Evolutionary conservation across 108 stramenopile genomes (phyloP), one percentile per base, ranked within the genome.

Genomic region (Skeletonema menzelii): DNA sequence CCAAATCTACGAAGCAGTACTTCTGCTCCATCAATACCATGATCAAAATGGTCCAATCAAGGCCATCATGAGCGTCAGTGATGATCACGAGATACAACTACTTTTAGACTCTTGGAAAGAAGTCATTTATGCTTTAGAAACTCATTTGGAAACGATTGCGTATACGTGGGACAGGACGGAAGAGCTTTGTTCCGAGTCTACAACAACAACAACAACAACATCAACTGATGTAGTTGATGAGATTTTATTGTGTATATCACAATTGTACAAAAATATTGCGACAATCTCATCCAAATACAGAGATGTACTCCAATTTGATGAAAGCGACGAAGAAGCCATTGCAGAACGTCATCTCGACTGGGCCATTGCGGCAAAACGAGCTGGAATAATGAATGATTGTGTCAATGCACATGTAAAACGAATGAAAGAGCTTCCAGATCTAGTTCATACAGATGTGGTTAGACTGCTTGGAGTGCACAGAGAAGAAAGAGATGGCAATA

Each of bases 301-400:
- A 5, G 46, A 47, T 47, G 19, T 19, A 47, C 46, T 47, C 5
- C 0, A 19, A 5, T 47, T 47, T 19, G 19, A 47, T 47, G 17
- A 30, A 2, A 47, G 46, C 19, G 17, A 47, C 6, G 46, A 47
- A 47, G 46, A 47, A 47, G 46, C 46, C 10, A 47, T 47, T 19
- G 46, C 46, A 47, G 46, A 47, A 19, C 46, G 19, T 47, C 6
- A 19, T 19, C 19, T 47, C n/a, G 11, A 77, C 20, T 53, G 38
- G 37, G 76, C 76, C 10, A 77, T 77, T 77, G 70, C 69, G 26
- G 35, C 60, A 27, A 77, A 77, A 24, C 32, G 31, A 17, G 70
- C 62, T 15, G 63, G 70, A 2, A 28, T 47, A 2, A 56, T 65
- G 13, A 28, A 17, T 2, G 31, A 71, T 35, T 71, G 70, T 32